Evolutionary conservation across 352 stramenopile genomes (phyloP), one percentile per base, ranked within the genome.

Genomic region (Pilasporangium apinafurcum): DNA sequence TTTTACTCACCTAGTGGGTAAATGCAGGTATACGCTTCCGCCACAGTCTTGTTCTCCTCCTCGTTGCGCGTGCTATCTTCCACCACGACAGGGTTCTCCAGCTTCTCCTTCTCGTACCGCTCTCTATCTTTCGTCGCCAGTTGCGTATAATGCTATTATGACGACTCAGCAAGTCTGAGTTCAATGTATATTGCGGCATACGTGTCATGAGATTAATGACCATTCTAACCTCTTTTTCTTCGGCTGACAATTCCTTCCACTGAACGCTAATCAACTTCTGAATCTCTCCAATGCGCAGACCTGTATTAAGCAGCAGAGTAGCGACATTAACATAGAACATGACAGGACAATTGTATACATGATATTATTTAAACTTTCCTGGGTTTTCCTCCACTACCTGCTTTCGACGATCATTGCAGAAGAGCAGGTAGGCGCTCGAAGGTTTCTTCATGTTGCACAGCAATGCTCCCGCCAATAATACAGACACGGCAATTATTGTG

Each of bases 201-300:
- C n/a, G n/a, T n/a, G n/a, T n/a, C n/a, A n/a, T n/a, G n/a, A n/a
- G n/a, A n/a, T n/a, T n/a, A n/a, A n/a, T n/a, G n/a, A n/a, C n/a
- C n/a, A n/a, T n/a, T n/a, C n/a, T n/a, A 10, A 89, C 66, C 42
- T 95, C 70, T 33, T 95, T 95, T 45, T 97, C 66, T 18, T 96
- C 72, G 3, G 72, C 53, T 6, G 56, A 62, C 16, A 98, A 65
- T 33, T 68, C 70, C 13, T 86, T 87, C 95, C 95, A 98, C 35
- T 91, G 74, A 33, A 66, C 62, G 24, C 92, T 96, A 24, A 97
- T 83, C 14, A 90, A 55, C 59, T 96, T 96, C 38, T 96, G 85
- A 16, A 97, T 73, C 12, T 86, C 69, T 7, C 79, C 77, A 34
- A 94, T 67, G 43, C 63, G 62, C 3, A 76, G 42, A 2, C 70